Evolutionary conservation across 2,329 filamentous ascomycete species (phyloP).

Genomic region (Cercospora sesami): DNA sequence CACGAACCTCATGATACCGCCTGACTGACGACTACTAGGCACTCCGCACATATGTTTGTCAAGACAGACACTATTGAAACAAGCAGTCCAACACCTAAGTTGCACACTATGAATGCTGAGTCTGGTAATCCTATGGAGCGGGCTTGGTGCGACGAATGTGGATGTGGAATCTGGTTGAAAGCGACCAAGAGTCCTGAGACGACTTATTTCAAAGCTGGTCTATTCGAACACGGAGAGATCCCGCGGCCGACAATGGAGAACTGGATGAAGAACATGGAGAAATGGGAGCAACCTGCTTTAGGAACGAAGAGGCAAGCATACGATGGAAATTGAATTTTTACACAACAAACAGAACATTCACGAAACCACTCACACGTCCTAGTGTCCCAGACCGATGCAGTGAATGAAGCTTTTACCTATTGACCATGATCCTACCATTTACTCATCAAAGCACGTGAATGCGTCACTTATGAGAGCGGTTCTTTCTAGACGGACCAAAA

Average conservation of each 20-base stretch:
- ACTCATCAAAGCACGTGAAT: neutral
- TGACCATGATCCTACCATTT: neutral
- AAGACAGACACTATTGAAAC: conserved; percentile 6
- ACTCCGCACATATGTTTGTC: conserved; percentile 20
- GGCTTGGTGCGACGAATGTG: conserved; percentile 14
- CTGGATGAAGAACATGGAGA: conserved; percentile 23
- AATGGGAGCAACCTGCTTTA: conserved; percentile 14
- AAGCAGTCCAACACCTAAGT: neutral
- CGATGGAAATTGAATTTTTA: conserved; percentile 12
- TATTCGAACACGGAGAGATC: conserved; percentile 13
- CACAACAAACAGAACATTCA: neutral
- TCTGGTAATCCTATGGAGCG: conserved; percentile 16
- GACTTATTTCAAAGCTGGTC: conserved; percentile 18
- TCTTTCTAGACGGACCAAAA: neutral
- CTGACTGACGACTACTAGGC: neutral
- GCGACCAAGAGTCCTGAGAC: neutral
- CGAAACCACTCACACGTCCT: neutral
- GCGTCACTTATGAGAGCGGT: neutral
- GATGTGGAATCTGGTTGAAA: conserved; percentile 18
- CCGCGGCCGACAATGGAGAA: conserved; percentile 19
- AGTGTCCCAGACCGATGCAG: neutral
- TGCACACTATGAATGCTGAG: conserved; percentile 14
- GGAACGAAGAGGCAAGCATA: conserved; percentile 17
- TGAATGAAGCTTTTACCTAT: neutral
- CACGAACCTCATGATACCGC: neutral